Percentiles rank a stretch among this genome's conserved stretches.
Evolutionary conservation across 1,284 basidiomycete species (phyloP).

Genomic region (Boletus smithii): DNA sequence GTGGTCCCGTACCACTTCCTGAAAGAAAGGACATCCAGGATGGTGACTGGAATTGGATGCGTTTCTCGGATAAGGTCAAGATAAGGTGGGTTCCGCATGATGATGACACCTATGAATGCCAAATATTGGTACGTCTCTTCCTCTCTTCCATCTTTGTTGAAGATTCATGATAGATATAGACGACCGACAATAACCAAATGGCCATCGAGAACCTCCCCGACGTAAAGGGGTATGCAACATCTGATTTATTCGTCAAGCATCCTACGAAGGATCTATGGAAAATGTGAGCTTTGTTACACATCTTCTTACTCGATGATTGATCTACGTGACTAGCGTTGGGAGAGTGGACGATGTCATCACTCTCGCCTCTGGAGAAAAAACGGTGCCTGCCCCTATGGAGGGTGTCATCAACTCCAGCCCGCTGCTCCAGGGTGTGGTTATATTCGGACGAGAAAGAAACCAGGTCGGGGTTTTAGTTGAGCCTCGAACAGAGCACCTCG

Average conservation of each 20-base stretch:
- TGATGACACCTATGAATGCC: constrained; percentile 33
- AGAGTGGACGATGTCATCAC: constrained; percentile 29
- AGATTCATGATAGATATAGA: constrained; percentile 6
- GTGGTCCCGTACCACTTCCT: constrained; percentile 3
- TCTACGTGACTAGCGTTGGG: constrained; percentile 26
- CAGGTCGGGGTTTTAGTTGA: constrained; percentile 43
- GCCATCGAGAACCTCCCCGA: constrained; percentile 31
- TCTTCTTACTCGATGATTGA: too few relatives aligned
- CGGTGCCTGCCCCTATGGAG: constrained; percentile 35
- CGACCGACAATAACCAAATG: constrained; percentile 9
- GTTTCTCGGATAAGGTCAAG: constrained; percentile 15
- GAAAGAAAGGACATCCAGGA: constrained; percentile 12
- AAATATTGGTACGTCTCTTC: constrained; percentile 31
- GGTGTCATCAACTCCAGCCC: constrained; percentile 16
- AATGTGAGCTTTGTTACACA: constrained; percentile 25
- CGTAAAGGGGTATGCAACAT: constrained; percentile 27
- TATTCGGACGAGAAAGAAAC: constrained; percentile 41
- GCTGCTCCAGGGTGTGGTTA: constrained; percentile 25
- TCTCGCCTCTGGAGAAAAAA: constrained; percentile 32
- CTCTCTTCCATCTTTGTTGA: neutral
- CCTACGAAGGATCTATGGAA: constrained; percentile 32
- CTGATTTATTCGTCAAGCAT: constrained; percentile 28
- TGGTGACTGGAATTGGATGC: constrained; percentile 35
- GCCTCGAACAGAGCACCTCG: constrained; percentile 17
- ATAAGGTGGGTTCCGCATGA: constrained; percentile 31